Conservation (phyloP, 345 rosid species). For the Crucihimalaya himalaica region DNA sequence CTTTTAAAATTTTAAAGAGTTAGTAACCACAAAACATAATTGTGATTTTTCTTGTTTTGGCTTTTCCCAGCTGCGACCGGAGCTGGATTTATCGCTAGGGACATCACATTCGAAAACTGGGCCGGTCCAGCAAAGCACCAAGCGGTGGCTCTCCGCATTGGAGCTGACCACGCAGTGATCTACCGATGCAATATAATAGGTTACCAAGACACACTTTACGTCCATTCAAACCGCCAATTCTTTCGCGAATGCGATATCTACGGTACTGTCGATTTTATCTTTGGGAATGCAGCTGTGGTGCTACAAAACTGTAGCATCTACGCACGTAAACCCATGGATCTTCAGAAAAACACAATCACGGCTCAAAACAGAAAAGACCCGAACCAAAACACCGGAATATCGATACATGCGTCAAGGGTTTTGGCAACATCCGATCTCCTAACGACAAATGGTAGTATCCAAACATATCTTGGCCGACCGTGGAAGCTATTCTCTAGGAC, state of each 20-base stretch:
- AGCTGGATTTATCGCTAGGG: conserved; percentile 89
- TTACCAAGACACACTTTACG: conserved; percentile 91
- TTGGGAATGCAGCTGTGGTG: conserved; percentile 94
- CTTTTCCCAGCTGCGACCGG: conserved; percentile 74
- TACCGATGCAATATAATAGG: conserved; percentile 81
- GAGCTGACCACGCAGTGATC: conserved; percentile 93
- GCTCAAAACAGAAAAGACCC: conserved; percentile 99
- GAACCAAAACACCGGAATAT: conserved; percentile 90
- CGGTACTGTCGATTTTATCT: conserved; percentile 93
- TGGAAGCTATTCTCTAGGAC: conserved; percentile 84
- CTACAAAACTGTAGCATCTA: conserved; percentile 80
- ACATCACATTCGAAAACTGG: conserved; percentile 83
- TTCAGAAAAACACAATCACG: conserved; percentile 85
- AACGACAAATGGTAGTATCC: conserved; percentile 49
- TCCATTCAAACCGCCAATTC: conserved; percentile 94
- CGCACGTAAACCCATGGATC: conserved; percentile 80
- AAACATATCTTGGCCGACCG: conserved; percentile 85
- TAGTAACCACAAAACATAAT: not conserved
- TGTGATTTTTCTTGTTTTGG: not conserved
- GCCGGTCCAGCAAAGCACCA: conserved; percentile 94
- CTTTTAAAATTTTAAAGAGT: not conserved
- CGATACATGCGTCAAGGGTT: conserved; percentile 82
- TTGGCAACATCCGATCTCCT: conserved; percentile 60
- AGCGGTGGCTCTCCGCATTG: conserved; percentile 94
- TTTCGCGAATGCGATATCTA: conserved; percentile 83